phyloP scores from a whole-genome alignment of 176 grass and related monocot genomes.

The Luzula sylvatica region DNA sequence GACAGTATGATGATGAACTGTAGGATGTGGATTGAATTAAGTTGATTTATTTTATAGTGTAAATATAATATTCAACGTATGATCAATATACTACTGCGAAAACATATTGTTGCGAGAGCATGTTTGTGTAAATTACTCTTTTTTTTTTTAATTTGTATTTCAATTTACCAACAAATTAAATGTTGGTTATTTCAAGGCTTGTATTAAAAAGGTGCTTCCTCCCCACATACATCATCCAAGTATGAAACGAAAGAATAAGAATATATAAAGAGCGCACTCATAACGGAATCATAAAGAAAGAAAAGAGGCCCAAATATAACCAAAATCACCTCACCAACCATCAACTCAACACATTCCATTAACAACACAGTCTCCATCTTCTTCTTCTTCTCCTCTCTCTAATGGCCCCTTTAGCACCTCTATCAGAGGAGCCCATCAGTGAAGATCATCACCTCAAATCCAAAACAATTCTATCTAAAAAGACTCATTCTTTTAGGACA shows the following conservation, averaged over 20 bases:
- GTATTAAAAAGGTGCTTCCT: neutral
- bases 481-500: constrained; percentile 25
- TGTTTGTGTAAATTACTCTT: no score
- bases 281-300: constrained; percentile 23
- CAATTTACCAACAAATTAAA: no score
- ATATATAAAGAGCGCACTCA: neutral
- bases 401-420: constrained; percentile 67
- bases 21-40: no score
- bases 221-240: neutral
- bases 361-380: neutral
- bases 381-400: neutral
- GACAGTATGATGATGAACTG: no score
- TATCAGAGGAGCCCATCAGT: constrained; percentile 87
- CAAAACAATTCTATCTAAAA: constrained; percentile 19
- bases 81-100: no score
- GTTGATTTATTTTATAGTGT: no score
- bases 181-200: no score
- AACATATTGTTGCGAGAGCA: no score
- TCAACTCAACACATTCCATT: constrained; percentile 25
- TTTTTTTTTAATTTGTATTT: no score
- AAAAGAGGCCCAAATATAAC: constrained; percentile 4
- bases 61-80: no score
- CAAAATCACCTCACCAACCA: constrained; percentile 5
- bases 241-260: neutral
- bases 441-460: constrained; percentile 35